These are phyloP conservation scores for Spongiforma sp. DNA, from an alignment of 1,284 basidiomycete genomes.

Conservation along the genomic window DNA sequence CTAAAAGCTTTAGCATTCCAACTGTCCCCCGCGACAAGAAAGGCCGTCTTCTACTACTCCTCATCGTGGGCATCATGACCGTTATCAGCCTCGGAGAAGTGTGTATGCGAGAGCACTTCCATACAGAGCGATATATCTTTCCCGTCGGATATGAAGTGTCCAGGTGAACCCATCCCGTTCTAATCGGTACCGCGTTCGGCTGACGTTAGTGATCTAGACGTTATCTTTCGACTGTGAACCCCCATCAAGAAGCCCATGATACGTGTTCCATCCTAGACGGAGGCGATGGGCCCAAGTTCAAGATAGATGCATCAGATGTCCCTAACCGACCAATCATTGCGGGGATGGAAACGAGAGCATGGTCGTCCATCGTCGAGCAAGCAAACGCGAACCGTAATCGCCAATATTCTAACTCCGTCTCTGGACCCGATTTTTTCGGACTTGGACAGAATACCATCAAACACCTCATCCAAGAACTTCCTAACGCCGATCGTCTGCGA, in stretches of 20 bases:
- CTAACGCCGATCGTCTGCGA: slow-evolving; percentile 66
- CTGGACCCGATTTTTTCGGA: slow-evolving; percentile 85
- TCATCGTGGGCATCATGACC: slow-evolving; percentile 84
- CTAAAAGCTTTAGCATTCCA: slow-evolving; percentile 75
- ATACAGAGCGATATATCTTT: slow-evolving; percentile 85
- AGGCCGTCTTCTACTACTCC: slow-evolving; percentile 68
- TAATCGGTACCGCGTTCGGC: slow-evolving; percentile 6
- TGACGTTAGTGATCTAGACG: slow-evolving; percentile 50
- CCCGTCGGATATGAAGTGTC: slow-evolving; percentile 84
- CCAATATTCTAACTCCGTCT: slow-evolving; percentile 82
- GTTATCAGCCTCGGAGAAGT: slow-evolving; percentile 72
- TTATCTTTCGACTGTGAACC: slow-evolving; percentile 75
- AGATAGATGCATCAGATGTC: too few species aligned
- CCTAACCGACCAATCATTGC: slow-evolving; percentile 73
- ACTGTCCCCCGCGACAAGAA: slow-evolving; percentile 73
- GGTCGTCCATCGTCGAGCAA: slow-evolving; percentile 79
- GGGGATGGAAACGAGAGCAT: slow-evolving; percentile 83
- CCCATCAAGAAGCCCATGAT: slow-evolving; percentile 71
- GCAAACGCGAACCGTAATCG: slow-evolving; percentile 78
- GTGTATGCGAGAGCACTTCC: slow-evolving; percentile 80
- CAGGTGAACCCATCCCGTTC: slow-evolving; percentile 48
- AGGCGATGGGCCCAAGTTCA: slow-evolving; percentile 82
- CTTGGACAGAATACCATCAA: slow-evolving; percentile 84
- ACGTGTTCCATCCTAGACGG: slow-evolving; percentile 83
- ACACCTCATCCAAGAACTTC: slow-evolving; percentile 81